These are phyloP conservation scores for Candida orba DNA, from an alignment of 805 yeast genomes.

Conservation along the genomic window DNA sequence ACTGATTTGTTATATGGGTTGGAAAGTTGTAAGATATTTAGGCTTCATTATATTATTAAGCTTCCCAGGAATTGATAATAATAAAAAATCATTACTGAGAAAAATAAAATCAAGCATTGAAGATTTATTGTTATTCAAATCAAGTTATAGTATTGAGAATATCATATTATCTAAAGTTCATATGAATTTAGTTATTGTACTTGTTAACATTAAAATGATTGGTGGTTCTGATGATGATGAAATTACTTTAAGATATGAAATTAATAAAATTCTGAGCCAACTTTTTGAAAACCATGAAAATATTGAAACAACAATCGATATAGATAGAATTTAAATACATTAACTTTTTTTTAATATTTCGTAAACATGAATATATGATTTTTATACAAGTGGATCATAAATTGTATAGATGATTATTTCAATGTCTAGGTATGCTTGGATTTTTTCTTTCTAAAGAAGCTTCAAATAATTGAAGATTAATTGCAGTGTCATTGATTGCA, in stretches of 20 bases:
- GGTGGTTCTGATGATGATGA: conserved; percentile 76
- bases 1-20: conserved; percentile 40
- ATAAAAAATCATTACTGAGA: conserved; percentile 28
- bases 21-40: conserved; percentile 43
- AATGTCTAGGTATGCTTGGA: conserved; percentile 22
- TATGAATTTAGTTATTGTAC: conserved; percentile 49
- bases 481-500: conserved; percentile 44
- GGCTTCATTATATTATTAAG: conserved; percentile 48
- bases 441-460: conserved; percentile 41
- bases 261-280: conserved; percentile 32
- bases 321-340: conserved; percentile 24
- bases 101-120: conserved; percentile 40
- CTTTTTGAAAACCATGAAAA: conserved; percentile 20
- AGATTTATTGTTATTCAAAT: conserved; percentile 43
- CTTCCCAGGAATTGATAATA: conserved; percentile 40
- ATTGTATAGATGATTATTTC: not conserved
- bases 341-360: not conserved
- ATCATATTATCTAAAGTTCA: conserved; percentile 56
- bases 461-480: conserved; percentile 48
- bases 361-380: not conserved
- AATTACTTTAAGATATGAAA: conserved; percentile 43
- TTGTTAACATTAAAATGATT: conserved; percentile 47
- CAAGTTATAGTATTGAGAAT: conserved; percentile 38
- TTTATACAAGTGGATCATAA: no score
- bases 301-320: conserved; percentile 39